These are phyloP conservation scores for Colletotrichum tropicale DNA, from an alignment of 2,329 filamentous ascomycete genomes.

Conservation along the genomic window DNA sequence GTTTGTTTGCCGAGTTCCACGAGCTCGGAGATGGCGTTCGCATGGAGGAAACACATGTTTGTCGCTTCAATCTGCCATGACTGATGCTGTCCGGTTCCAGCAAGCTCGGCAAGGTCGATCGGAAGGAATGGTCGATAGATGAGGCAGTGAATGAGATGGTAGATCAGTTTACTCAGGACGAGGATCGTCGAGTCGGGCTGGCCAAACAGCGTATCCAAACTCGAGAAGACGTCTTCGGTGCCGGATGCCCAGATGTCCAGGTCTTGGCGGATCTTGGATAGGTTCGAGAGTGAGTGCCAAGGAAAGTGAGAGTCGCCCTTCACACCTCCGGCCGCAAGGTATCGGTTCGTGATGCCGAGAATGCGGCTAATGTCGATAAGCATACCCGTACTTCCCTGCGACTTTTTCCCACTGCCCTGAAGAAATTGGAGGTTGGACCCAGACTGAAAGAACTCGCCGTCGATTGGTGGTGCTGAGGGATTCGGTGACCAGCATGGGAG, in stretches of 20 bases:
- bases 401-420: slow-evolving; percentile 70
- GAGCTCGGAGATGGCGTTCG: slow-evolving; percentile 85
- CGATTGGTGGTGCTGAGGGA: slow-evolving; percentile 64
- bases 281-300: slow-evolving; percentile 84
- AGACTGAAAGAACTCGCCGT: slow-evolving; percentile 82
- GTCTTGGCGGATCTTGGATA: slow-evolving; percentile 86
- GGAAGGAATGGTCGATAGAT: slow-evolving; percentile 88
- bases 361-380: slow-evolving; percentile 85
- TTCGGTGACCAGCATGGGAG: slow-evolving; percentile 76
- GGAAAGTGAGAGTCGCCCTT: slow-evolving; percentile 91
- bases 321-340: slow-evolving; percentile 83
- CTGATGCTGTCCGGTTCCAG: slow-evolving; percentile 82
- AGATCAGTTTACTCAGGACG: slow-evolving; percentile 84
- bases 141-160: slow-evolving; percentile 85
- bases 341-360: slow-evolving; percentile 81
- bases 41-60: slow-evolving; percentile 84
- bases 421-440: slow-evolving; percentile 79
- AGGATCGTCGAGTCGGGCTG: slow-evolving; percentile 79
- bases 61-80: slow-evolving; percentile 94
- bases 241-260: slow-evolving; percentile 85
- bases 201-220: slow-evolving; percentile 75
- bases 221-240: slow-evolving; percentile 79
- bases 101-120: slow-evolving; percentile 80
- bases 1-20: slow-evolving; percentile 79
- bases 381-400: slow-evolving; percentile 78